These are phyloP conservation scores for Guillardia theta DNA, from an alignment of 78 protist genomes.

Conservation along the genomic window DNA sequence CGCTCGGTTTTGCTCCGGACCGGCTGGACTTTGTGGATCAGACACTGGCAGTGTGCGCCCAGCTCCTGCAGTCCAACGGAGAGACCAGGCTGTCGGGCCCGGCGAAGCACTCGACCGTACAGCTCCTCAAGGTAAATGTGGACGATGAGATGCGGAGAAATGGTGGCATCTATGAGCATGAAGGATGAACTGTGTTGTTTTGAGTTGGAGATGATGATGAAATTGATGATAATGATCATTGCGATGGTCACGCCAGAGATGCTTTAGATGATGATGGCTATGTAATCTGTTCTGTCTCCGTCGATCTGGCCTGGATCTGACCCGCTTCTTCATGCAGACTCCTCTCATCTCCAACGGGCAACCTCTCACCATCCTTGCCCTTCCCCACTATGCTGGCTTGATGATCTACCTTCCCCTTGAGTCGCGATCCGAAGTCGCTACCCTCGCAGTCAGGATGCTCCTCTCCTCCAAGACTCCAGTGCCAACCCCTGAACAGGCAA, in stretches of 20 bases:
- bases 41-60: not conserved
- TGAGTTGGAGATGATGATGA: no score
- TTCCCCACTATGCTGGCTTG: conserved; percentile 61
- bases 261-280: no score
- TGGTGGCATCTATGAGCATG: no score
- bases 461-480: not conserved
- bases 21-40: conserved; percentile 66
- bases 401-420: conserved; percentile 50
- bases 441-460: conserved; percentile 8
- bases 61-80: not conserved
- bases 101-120: not conserved
- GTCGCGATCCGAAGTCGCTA: conserved; percentile 53
- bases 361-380: conserved; percentile 65
- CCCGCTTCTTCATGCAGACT: conserved; percentile 57
- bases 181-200: no score
- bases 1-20: conserved; percentile 77
- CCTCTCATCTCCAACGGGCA: conserved; percentile 42
- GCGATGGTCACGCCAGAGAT: no score
- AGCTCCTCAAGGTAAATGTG: no score
- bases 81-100: no score
- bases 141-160: no score
- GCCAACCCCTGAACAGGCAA: not conserved
- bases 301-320: not conserved
- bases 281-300: no score
- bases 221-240: no score